Percentiles rank a stretch among this genome's conserved stretches.
phyloP scores from a whole-genome alignment of 179 eudicot genomes.

The Corrigiola litoralis region DNA sequence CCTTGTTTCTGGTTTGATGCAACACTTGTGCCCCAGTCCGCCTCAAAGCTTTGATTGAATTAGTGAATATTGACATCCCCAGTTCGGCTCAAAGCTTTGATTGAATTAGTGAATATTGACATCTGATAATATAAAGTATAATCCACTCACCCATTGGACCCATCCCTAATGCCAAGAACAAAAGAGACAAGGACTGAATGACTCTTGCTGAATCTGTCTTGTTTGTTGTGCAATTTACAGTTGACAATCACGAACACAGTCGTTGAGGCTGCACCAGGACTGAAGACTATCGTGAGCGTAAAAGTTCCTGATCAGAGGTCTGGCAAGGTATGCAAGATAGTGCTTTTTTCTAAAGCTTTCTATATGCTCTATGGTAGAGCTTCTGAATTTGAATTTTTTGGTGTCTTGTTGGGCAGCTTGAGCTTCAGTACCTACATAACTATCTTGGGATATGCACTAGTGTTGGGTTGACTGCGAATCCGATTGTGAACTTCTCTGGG shows the following conservation, averaged over 20 bases:
- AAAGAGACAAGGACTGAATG: neutral
- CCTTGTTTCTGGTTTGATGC: no score
- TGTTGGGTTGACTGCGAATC: conserved; percentile 80
- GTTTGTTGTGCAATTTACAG: conserved; percentile 30
- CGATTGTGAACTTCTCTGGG: conserved; percentile 73
- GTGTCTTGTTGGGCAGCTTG: conserved; percentile 39
- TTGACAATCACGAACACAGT: conserved; percentile 62
- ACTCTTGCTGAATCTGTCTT: neutral
- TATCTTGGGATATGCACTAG: conserved; percentile 72
- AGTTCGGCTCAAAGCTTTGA: no score
- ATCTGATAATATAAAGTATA: neutral
- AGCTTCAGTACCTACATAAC: conserved; percentile 83
- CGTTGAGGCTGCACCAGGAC: conserved; percentile 74
- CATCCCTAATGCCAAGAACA: neutral
- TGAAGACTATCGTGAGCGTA: conserved; percentile 78
- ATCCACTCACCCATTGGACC: neutral
- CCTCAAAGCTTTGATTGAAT: no score
- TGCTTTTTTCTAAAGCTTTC: neutral
- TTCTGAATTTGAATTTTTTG: neutral
- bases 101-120: no score
- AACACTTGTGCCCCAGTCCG: no score
- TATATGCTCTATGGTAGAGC: neutral
- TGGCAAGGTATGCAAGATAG: conserved; percentile 56
- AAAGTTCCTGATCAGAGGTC: conserved; percentile 79
- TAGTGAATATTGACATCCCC: no score